Conservation (phyloP, 139 green algal genomes). For the Chlorella sp. region DNA sequence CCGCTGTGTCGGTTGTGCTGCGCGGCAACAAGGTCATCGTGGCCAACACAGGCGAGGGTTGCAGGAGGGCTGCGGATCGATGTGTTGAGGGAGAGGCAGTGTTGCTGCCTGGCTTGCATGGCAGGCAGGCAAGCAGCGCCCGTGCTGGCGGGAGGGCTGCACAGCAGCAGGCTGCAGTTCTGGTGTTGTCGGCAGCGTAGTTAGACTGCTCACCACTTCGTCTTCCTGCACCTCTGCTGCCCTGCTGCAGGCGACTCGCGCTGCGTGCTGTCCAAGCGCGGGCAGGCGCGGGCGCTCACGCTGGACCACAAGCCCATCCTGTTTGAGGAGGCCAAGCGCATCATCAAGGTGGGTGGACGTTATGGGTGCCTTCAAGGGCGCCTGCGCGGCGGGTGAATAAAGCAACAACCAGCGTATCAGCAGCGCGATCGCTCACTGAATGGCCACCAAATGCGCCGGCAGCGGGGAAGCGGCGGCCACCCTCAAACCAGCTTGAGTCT, state of each 20-base stretch:
- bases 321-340: constrained; percentile 77
- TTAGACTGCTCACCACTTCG: background rate
- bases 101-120: background rate
- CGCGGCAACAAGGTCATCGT: constrained; percentile 27
- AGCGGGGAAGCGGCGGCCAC: too few relatives aligned
- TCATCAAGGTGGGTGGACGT: constrained; percentile 52
- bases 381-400: too few relatives aligned
- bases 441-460: too few relatives aligned
- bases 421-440: too few relatives aligned
- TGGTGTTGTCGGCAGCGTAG: background rate
- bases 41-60: constrained; percentile 45
- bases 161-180: background rate
- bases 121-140: background rate
- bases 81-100: too few relatives aligned
- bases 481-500: too few relatives aligned
- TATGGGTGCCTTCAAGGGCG: too few relatives aligned
- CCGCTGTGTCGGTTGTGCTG: constrained; percentile 39
- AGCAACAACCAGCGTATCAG: too few relatives aligned
- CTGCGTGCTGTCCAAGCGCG: constrained; percentile 72
- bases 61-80: too few relatives aligned
- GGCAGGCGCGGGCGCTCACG: constrained; percentile 71
- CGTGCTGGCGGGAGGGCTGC: too few relatives aligned
- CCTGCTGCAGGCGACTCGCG: constrained; percentile 81
- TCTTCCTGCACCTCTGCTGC: background rate
- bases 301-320: constrained; percentile 88